A percentile compares a stretch with the other conserved stretches of the same genome.
Conservation (phyloP, 1,284 basidiomycete genomes). For the Vanrija sp. region DNA sequence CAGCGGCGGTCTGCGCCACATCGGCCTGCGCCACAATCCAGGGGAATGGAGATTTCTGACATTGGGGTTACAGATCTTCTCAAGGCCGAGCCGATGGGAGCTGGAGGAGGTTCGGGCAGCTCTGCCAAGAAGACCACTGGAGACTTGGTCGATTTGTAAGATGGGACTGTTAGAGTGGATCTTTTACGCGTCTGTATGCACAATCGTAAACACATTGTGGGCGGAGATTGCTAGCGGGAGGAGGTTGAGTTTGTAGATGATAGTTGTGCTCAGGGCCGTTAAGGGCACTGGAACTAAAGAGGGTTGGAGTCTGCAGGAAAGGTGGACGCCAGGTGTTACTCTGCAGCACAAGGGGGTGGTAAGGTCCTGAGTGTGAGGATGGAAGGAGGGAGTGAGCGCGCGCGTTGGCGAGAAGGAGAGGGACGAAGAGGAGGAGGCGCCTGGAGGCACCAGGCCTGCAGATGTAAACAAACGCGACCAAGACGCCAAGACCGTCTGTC, state of each 20-base stretch:
- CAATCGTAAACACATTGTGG: too few species aligned
- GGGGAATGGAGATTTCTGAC: background rate
- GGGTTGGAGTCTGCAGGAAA: too few species aligned
- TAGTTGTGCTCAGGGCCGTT: background rate
- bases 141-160: slow-evolving; percentile 12
- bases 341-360: too few species aligned
- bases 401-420: too few species aligned
- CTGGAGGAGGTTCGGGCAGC: slow-evolving; percentile 2
- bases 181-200: background rate
- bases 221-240: background rate
- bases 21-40: background rate
- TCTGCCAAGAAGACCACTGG: background rate
- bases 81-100: slow-evolving; percentile 34
- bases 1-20: background rate
- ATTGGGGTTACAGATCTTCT: slow-evolving; percentile 26
- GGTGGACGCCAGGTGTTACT: too few species aligned
- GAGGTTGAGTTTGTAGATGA: background rate
- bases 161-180: background rate
- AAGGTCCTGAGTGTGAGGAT: too few species aligned
- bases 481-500: too few species aligned
- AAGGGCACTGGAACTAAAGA: too few species aligned
- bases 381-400: too few species aligned
- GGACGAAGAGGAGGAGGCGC: too few species aligned
- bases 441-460: too few species aligned
- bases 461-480: too few species aligned